Conservation (phyloP, 2,329 filamentous ascomycete species). For the Laburnicola sp. region DNA sequence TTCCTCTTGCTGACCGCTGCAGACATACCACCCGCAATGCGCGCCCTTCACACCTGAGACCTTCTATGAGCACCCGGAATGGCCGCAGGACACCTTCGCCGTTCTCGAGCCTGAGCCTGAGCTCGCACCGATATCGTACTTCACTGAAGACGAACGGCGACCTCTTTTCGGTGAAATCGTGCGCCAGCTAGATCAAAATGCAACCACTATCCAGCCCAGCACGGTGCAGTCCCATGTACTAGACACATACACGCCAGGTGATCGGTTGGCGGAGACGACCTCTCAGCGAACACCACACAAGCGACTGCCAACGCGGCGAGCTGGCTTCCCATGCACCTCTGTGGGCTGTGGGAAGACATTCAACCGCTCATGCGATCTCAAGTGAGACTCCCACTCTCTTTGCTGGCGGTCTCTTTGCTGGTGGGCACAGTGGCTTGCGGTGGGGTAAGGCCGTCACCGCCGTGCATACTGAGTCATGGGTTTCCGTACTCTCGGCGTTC, state of each 20-base stretch:
- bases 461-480: background rate
- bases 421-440: background rate
- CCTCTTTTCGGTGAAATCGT: conserved; percentile 19
- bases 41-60: conserved; percentile 14
- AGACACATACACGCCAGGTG: conserved; percentile 35
- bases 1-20: conserved; percentile 10
- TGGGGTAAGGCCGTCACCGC: conserved; percentile 1
- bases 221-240: conserved; percentile 35
- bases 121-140: conserved; percentile 9
- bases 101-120: conserved; percentile 12
- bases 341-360: conserved; percentile 31
- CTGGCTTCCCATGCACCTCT: conserved; percentile 31
- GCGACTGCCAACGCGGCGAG: conserved; percentile 30
- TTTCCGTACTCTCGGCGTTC: too few relatives aligned
- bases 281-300: conserved; percentile 17
- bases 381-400: conserved; percentile 29
- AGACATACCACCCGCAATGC: conserved; percentile 19
- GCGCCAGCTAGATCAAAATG: conserved; percentile 25
- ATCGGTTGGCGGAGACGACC: conserved; percentile 20
- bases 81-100: conserved; percentile 13
- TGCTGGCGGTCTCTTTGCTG: background rate
- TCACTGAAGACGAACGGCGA: conserved; percentile 6
- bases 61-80: conserved; percentile 20
- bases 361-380: conserved; percentile 40
- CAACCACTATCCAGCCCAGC: conserved; percentile 30